Base-by-base conservation (phyloP, 345 rosid species). In the Citrus glauca region DNA sequence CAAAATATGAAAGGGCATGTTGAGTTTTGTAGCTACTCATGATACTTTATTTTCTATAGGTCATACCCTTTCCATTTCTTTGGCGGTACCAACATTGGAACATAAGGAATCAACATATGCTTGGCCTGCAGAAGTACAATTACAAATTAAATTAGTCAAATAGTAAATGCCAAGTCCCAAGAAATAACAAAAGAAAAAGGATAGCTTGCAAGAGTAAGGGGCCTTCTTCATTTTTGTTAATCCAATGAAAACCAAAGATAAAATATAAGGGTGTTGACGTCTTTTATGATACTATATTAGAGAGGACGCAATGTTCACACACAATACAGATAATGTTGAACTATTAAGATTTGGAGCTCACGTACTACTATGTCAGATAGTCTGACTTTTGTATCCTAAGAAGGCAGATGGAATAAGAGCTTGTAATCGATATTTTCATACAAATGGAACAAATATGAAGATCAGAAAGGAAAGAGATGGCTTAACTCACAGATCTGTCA, bases 41-140 rank as follows among this genome's bases (percentile, higher is more conserved):
- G n/a, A 72, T 61, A 69, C 61, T 28, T 10, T 66, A 32, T 72
- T 69, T 57, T 68, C 53, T 42, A 57, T 76, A 65, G 48, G 81
- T 60, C 85, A 65, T 96, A 96, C 99, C 97, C 93, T 90, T 88
- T 91, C 98, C 99, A 96, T 82, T 87, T 96, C 86, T 86, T 92
- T 66, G 99, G 99, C 75, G 99, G 99, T 75, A 96, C 88, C 83
- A 96, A 85, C 99, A 96, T 96, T 37, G 99, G 99, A 81, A 94
- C 88, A 74, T 94, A 96, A 63, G 98, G 97, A 85, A 93, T 89
- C 82, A 90, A 32, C 92, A 91, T 88, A 86, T 94, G 98, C 86
- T 86, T 94, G 80, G 91, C 98, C 98, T 96, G 92, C 93, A 91
- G 33, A 45, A 38, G 61, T 71, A 63, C 65, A 85, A 60, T 42